A percentile compares a stretch with the other conserved stretches of the same genome.
Conservation (phyloP, 208 protist genomes). For the Phytomonas serpens region DNA sequence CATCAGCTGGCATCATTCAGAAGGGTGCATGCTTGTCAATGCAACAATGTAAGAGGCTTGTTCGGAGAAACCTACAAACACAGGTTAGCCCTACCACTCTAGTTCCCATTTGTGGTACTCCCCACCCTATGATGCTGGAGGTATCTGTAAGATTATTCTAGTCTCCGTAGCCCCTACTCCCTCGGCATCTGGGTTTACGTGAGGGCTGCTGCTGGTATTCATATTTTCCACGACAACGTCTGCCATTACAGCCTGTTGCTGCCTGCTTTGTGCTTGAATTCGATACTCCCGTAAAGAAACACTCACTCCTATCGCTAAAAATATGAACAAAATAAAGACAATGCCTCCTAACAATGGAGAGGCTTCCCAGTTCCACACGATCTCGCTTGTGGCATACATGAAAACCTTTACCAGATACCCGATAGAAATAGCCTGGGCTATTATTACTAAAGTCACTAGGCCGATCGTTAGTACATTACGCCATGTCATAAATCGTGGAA, state of each 20-base stretch:
- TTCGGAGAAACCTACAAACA: neutral
- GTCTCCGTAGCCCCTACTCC: neutral
- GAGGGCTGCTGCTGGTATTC: neutral
- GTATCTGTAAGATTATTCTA: neutral
- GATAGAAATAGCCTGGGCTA: constrained; percentile 38
- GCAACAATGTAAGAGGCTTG: neutral
- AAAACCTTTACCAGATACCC: constrained; percentile 60
- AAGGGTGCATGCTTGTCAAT: neutral
- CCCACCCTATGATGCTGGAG: neutral
- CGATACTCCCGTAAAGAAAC: constrained; percentile 5
- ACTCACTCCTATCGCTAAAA: constrained; percentile 11
- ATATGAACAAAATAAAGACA: constrained; percentile 24
- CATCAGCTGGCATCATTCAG: neutral
- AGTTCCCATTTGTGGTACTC: neutral
- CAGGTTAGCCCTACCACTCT: neutral
- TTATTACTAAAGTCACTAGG: constrained; percentile 21
- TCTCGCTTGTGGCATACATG: constrained; percentile 41
- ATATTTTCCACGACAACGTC: neutral
- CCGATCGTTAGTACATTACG: constrained; percentile 27
- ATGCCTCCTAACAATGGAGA: constrained; percentile 53
- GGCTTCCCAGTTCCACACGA: constrained; percentile 72
- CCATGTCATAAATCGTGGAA: constrained; percentile 54
- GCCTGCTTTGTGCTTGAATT: neutral
- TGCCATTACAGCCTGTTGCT: neutral
- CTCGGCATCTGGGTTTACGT: neutral